Evolutionary conservation across 169 alveolate genomes (phyloP).

Genomic region (Cryptosporidium viatorum): DNA sequence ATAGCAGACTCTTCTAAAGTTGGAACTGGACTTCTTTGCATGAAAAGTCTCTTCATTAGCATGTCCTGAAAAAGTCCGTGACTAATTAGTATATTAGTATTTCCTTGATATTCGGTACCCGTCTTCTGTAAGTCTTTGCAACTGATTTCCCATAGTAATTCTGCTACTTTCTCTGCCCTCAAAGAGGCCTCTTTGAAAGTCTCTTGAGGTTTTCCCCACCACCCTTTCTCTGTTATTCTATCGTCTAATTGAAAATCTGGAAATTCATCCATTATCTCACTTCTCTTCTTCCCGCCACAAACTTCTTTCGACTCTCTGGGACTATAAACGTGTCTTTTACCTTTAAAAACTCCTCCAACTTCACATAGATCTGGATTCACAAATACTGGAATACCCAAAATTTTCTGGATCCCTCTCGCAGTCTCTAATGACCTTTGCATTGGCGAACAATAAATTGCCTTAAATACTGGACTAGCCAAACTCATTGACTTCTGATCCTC

Average conservation of each 20-base stretch:
- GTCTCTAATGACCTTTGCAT: constrained; percentile 63
- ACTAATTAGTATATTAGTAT: constrained; percentile 32
- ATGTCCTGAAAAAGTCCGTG: constrained; percentile 71
- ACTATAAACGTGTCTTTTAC: constrained; percentile 5
- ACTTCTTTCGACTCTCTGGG: neutral
- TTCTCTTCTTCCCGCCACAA: constrained; percentile 36
- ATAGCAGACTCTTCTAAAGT: constrained; percentile 13
- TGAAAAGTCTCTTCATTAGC: constrained; percentile 39
- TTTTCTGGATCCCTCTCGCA: constrained; percentile 18
- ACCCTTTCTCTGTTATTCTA: constrained; percentile 45
- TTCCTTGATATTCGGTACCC: constrained; percentile 31
- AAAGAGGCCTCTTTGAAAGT: constrained; percentile 38
- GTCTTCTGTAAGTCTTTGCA: neutral
- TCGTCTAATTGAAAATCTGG: constrained; percentile 52
- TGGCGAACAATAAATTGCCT: constrained; percentile 63
- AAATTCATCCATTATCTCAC: constrained; percentile 24
- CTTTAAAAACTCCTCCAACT: constrained; percentile 69
- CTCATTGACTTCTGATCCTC: constrained; percentile 28
- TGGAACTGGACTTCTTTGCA: constrained; percentile 3
- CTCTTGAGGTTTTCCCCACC: constrained; percentile 71
- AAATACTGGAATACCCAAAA: constrained; percentile 17
- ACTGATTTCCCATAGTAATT: constrained; percentile 46
- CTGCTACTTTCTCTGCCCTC: constrained; percentile 49
- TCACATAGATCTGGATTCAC: constrained; percentile 65
- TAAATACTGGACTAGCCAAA: constrained; percentile 2